These are phyloP conservation scores for Medicago arabica DNA, from an alignment of 306 rosid species.

Conservation along the genomic window DNA sequence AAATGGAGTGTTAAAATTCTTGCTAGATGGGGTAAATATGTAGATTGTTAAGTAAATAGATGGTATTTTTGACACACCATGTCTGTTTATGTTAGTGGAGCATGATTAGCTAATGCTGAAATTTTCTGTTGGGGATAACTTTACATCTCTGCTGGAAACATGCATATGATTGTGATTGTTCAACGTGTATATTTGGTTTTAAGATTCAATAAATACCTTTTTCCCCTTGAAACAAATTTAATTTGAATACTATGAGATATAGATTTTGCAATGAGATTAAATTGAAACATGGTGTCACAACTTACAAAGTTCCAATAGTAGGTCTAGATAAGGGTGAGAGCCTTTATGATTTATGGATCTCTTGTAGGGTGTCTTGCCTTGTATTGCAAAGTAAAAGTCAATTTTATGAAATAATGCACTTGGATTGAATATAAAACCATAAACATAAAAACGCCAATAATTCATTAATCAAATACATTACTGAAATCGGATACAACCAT, in stretches of 20 bases:
- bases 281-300: neutral
- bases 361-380: neutral
- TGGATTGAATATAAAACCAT: neutral
- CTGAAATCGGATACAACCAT: conserved; percentile 18
- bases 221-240: neutral
- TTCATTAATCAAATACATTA: neutral
- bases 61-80: neutral
- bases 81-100: conserved; percentile 13
- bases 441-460: neutral
- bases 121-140: conserved; percentile 4
- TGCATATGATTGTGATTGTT: conserved; percentile 14
- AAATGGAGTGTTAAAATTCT: no score
- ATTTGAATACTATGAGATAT: neutral
- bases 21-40: conserved; percentile 17
- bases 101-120: neutral
- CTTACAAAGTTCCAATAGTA: neutral
- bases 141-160: conserved; percentile 18
- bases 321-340: neutral
- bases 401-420: conserved; percentile 20
- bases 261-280: neutral
- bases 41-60: neutral
- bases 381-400: neutral
- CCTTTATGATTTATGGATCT: neutral
- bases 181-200: neutral
- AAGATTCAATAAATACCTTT: neutral